A percentile compares a stretch with the other conserved stretches of the same genome.
Evolutionary conservation across 306 rosid species (phyloP).

Genomic region (Oemleria cerasiformis): DNA sequence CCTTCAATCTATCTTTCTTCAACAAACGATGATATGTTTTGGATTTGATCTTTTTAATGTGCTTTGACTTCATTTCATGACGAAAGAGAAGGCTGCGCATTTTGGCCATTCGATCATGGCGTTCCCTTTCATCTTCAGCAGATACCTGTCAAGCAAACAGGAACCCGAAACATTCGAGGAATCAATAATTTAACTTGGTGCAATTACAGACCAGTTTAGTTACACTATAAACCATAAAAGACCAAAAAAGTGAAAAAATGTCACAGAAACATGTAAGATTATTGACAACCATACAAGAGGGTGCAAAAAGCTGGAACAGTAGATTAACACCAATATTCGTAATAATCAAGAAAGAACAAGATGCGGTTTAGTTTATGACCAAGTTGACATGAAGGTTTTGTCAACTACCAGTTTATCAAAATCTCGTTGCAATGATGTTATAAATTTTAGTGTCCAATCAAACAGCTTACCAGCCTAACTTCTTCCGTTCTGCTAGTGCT

Average conservation of each 20-base stretch:
- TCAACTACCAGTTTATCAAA: background rate
- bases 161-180: background rate
- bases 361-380: background rate
- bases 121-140: conserved; percentile 74
- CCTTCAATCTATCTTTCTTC: conserved; percentile 80
- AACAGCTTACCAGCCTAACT: background rate
- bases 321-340: background rate
- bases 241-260: background rate
- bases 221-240: background rate
- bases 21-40: conserved; percentile 69
- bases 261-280: background rate
- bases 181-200: background rate
- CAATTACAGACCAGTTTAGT: background rate
- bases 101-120: conserved; percentile 83
- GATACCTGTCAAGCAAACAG: conserved; percentile 51
- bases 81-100: conserved; percentile 86
- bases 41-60: conserved; percentile 83
- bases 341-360: background rate
- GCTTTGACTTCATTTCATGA: conserved; percentile 75
- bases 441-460: background rate
- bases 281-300: background rate
- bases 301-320: background rate
- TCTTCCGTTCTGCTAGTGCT: background rate
- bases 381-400: background rate
- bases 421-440: background rate